Conservation (phyloP, 1,284 basidiomycete genomes). For the Pulchroboletus neoregius region DNA sequence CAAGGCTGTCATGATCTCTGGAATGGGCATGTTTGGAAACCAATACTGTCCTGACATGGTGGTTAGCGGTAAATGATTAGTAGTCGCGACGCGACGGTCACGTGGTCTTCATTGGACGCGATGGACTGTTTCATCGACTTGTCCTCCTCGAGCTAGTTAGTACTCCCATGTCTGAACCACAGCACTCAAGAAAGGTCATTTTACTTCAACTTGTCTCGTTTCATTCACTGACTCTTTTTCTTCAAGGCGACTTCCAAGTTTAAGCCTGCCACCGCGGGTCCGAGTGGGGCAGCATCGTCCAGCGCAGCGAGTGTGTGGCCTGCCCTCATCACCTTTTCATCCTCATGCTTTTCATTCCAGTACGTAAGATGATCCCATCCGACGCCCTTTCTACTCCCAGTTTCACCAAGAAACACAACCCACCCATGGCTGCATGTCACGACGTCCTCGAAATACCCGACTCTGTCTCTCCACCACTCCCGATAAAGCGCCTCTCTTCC, state of each 20-base stretch:
- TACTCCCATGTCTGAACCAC: slow-evolving; percentile 5
- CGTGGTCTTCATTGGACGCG: slow-evolving; percentile 21
- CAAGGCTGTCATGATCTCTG: slow-evolving; percentile 60
- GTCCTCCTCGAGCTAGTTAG: background rate
- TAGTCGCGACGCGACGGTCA: slow-evolving; percentile 15
- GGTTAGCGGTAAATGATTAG: background rate
- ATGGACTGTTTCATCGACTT: slow-evolving; percentile 17
- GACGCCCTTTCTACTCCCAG: slow-evolving; percentile 39
- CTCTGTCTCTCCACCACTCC: slow-evolving; percentile 31
- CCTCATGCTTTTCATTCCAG: slow-evolving; percentile 12
- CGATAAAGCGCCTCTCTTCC: slow-evolving; percentile 42
- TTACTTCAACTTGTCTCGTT: accelerated
- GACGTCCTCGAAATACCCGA: slow-evolving; percentile 40
- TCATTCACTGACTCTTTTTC: background rate
- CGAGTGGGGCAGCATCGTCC: slow-evolving; percentile 1
- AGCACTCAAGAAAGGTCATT: slow-evolving; percentile 15
- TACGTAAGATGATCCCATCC: slow-evolving; percentile 14
- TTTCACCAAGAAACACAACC: slow-evolving; percentile 31
- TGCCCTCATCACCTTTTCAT: background rate
- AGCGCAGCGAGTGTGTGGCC: slow-evolving; percentile 17
- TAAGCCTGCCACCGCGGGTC: slow-evolving; percentile 33
- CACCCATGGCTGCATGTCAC: slow-evolving; percentile 8
- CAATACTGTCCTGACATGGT: slow-evolving; percentile 41
- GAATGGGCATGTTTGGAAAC: slow-evolving; percentile 62
- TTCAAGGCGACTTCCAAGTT: slow-evolving; percentile 33